Base-by-base conservation (phyloP, 805 yeast species). In the Pichia manshurica region DNA sequence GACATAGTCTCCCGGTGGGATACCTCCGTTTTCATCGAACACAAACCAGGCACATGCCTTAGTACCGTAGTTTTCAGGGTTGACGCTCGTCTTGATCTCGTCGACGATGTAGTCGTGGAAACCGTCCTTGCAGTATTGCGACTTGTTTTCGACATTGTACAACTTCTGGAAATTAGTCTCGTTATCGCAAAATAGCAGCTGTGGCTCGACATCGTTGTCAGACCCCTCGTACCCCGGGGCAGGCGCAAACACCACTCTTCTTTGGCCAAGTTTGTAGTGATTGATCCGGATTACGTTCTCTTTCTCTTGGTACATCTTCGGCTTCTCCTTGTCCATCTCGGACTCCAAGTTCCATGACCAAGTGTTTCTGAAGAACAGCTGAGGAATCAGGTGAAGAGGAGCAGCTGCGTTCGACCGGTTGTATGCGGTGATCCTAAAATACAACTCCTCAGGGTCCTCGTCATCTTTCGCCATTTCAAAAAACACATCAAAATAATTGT, bases 401-500 rank as follows among this genome's bases (percentile, higher is more conserved):
- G 96, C 96, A 5, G 93, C 74, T 47, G 84, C 80, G 47, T 78
- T 78, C 34, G 93, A 81, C 54, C 96, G 73, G 64, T 89, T 89
- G 63, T 84, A 84, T 37, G 96, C 96, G 10, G 96, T 89, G 54
- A 89, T 74, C 60, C 96, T 72, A 69, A 90, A 88, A 62, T 77
- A 76, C 54, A 89, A 63, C 56, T 86, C 95, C 56, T 88, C 89
- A 2, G 86, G 84, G 56, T 85, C 85, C 25, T 82, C 82, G 45
- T 80, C 87, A 52, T 80, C 84, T 64, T 90, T 89, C 44, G 96
- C 96, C 82, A 84, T 80, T 67, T 89, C 97, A 58, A 86, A 85
- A 36, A 84, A 85, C 45, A 89, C 82, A 64, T 89, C 97, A 64
- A 87, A 89, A 66, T 89, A 89, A 46, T 82, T 75, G 63, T 81